These are phyloP conservation scores for Penstemon newberryi DNA, from an alignment of 257 asterid genomes.

Conservation along the genomic window DNA sequence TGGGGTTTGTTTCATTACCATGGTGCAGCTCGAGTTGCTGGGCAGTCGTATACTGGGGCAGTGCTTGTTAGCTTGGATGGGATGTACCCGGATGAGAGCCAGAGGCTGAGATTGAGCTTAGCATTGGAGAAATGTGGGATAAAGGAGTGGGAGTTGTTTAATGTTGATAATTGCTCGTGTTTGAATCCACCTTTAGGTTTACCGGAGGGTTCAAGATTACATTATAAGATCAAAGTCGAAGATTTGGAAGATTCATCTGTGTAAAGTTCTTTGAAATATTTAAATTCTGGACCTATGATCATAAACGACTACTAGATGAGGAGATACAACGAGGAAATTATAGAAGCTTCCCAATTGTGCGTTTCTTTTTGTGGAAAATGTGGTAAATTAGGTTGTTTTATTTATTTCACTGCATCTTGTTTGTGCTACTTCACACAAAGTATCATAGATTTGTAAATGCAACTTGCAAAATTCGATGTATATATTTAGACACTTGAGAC, in stretches of 20 bases:
- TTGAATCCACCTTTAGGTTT: conserved; percentile 68
- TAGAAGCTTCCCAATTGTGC: too few species aligned
- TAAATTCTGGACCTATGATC: too few species aligned
- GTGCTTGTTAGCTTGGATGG: conserved; percentile 82
- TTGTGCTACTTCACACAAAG: too few species aligned
- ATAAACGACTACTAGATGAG: too few species aligned
- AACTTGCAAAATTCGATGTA: too few species aligned
- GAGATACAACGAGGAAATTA: too few species aligned
- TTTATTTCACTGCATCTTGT: too few species aligned
- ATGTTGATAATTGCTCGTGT: conserved; percentile 77
- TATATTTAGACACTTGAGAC: too few species aligned
- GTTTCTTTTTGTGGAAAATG: too few species aligned
- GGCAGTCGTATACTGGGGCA: conserved; percentile 91
- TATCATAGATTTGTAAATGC: too few species aligned
- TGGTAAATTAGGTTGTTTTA: too few species aligned
- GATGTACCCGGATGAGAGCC: conserved; percentile 47
- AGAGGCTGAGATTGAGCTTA: conserved; percentile 38
- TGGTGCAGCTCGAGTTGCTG: conserved; percentile 90
- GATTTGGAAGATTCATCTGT: conserved; percentile 31
- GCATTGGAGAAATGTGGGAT: conserved; percentile 75
- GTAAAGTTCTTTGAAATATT: not conserved
- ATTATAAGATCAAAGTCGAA: conserved; percentile 41
- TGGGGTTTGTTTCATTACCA: conserved; percentile 96
- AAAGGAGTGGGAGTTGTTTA: conserved; percentile 83
- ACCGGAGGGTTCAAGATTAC: conserved; percentile 75